A percentile compares a stretch with the other conserved stretches of the same genome.
Conservation (phyloP, 2,329 filamentous ascomycete genomes). For the Kalaharituber pfeilii region DNA sequence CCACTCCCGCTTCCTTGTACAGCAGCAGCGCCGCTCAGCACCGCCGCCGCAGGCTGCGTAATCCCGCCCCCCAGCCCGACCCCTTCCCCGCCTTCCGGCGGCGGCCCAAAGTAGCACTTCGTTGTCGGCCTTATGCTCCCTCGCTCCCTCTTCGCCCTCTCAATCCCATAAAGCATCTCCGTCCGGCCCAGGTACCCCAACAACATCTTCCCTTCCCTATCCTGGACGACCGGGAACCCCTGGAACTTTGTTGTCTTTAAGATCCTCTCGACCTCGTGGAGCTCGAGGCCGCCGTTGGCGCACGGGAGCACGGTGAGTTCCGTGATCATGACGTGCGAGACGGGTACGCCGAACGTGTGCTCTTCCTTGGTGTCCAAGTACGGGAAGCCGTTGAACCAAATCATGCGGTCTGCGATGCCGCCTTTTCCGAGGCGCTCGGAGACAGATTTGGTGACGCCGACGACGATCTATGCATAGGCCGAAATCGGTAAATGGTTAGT, state of each 20-base stretch:
- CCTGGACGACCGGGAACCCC: conserved; percentile 81
- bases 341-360: conserved; percentile 86
- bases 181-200: conserved; percentile 86
- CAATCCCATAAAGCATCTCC: conserved; percentile 78
- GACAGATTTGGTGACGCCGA: conserved; percentile 88
- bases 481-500: too few species aligned
- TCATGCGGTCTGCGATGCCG: conserved; percentile 94
- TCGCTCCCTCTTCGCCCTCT: conserved; percentile 25
- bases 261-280: conserved; percentile 48
- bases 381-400: conserved; percentile 94
- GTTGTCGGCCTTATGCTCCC: background rate
- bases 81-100: background rate
- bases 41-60: background rate
- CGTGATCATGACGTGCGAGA: conserved; percentile 74
- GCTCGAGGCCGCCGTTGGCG: conserved; percentile 33
- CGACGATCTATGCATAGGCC: conserved; percentile 51
- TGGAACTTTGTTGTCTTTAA: conserved; percentile 67
- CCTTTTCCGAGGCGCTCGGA: conserved; percentile 84
- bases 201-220: conserved; percentile 49
- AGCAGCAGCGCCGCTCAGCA: background rate
- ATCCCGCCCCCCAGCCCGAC: background rate
- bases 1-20: conserved; percentile 5
- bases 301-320: conserved; percentile 58
- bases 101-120: background rate
- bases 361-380: conserved; percentile 97